These are phyloP conservation scores for Ophiostoma perfectum DNA, from an alignment of 2,329 filamentous ascomycete species.

Conservation along the genomic window DNA sequence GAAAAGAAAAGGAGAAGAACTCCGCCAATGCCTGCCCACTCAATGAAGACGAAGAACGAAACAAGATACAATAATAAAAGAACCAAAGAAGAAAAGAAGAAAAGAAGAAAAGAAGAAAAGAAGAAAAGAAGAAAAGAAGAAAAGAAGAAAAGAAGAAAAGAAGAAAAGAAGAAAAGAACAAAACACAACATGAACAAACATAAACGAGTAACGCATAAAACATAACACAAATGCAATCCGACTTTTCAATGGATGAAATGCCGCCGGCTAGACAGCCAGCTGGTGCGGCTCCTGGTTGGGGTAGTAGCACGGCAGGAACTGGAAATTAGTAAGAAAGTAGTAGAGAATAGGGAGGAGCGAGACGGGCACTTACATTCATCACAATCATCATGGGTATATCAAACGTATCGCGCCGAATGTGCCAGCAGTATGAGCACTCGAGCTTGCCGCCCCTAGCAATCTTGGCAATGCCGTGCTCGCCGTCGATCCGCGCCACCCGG, in stretches of 20 bases:
- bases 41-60: constrained; percentile 1
- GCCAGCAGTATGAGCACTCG: constrained; percentile 94
- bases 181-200: neutral
- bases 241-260: neutral
- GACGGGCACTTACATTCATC: constrained; percentile 73
- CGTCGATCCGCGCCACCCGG: constrained; percentile 58
- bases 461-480: constrained; percentile 73
- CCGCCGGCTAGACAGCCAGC: constrained; percentile 45
- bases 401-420: constrained; percentile 92
- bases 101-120: neutral
- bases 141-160: neutral
- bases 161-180: neutral
- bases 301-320: constrained; percentile 58
- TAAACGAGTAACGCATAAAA: neutral
- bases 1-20: constrained; percentile 19
- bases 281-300: constrained; percentile 53
- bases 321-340: constrained; percentile 16
- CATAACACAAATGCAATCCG: neutral
- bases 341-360: neutral
- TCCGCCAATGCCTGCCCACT: constrained; percentile 25
- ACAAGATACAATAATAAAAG: neutral
- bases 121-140: constrained; percentile 5
- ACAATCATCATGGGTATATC: constrained; percentile 98
- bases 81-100: neutral
- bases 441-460: constrained; percentile 85